These are phyloP conservation scores for Cladosporium sphaerospermum DNA, from an alignment of 2,329 filamentous ascomycete species.

Conservation along the genomic window DNA sequence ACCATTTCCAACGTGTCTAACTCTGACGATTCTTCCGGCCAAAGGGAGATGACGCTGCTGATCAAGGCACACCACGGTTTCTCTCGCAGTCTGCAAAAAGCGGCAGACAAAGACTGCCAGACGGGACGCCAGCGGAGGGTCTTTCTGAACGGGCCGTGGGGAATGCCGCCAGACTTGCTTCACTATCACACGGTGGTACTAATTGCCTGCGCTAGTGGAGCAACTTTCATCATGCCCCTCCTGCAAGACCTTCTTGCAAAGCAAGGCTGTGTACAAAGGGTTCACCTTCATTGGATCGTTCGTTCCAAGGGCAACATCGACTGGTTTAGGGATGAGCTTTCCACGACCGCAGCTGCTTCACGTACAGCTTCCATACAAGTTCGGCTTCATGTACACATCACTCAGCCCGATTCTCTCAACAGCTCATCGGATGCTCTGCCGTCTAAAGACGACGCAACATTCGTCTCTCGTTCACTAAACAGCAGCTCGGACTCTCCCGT, in stretches of 20 bases:
- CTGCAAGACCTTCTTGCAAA: slow-evolving; percentile 50
- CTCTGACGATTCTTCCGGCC: slow-evolving; percentile 48
- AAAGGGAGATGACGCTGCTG: slow-evolving; percentile 18
- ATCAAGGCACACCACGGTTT: slow-evolving; percentile 28
- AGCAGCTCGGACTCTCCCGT: not conserved
- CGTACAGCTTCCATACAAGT: slow-evolving; percentile 45
- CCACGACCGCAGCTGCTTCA: slow-evolving; percentile 39
- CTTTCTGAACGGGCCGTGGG: slow-evolving; percentile 27
- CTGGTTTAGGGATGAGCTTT: slow-evolving; percentile 18
- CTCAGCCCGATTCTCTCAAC: slow-evolving; percentile 21
- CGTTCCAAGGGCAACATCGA: slow-evolving; percentile 18
- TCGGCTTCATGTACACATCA: slow-evolving; percentile 50
- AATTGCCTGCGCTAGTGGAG: slow-evolving; percentile 55
- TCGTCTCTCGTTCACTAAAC: not conserved
- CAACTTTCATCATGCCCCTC: slow-evolving; percentile 52
- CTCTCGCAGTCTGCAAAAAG: slow-evolving; percentile 21
- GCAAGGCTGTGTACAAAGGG: slow-evolving; percentile 20
- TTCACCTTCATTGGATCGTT: slow-evolving; percentile 27
- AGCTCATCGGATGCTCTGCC: not conserved
- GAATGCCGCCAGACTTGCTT: slow-evolving; percentile 34
- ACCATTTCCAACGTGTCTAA: slow-evolving; percentile 41
- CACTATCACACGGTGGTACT: slow-evolving; percentile 58
- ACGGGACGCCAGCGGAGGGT: slow-evolving; percentile 16
- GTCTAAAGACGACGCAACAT: not conserved
- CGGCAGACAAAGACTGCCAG: slow-evolving; percentile 15